Evolutionary conservation across 78 protist genomes (phyloP), one percentile per base, ranked within the genome.

Genomic region (Planoprotostelium fungivorum): DNA sequence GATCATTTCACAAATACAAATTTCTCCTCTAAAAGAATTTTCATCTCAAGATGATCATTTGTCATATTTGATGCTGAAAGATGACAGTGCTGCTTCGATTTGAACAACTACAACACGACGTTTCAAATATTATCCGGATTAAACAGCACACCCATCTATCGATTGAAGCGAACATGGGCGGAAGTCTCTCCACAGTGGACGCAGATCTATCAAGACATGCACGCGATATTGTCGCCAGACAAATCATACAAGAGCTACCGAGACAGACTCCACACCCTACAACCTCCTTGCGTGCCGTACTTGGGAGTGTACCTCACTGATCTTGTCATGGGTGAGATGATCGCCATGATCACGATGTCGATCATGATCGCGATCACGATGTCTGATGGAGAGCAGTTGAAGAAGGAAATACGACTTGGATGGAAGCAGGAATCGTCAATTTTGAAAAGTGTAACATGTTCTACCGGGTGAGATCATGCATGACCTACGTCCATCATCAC

Each of bases 261-360:
- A 34, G 94, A 92, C 51, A 89, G 87, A 23, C 39, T 92, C n/a
- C 94, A 92, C 25, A 88, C 90, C 9, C 86, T 84, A 35, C 86
- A 86, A 83, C 84, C 92, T 35, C 93, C 93, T 0, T 88, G 91
- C 63, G 0, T 89, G 10, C 93, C 92, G 84, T 93, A 83, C 38
- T 31, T 89, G 0, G 95, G 95, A 86, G 92, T 93, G 10, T 89
- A 93, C 85, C 89, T 93, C 84, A 93, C 95, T 1, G 95, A 93
- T 87, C 73, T 93, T 16, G 73, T 51, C 31, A 51, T 51, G 73
- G 73, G 73, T 51, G 73, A 51, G 73, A 25, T n/a, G n/a, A n/a
- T n/a, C n/a, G n/a, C n/a, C n/a, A n/a, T n/a, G n/a, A n/a, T n/a
- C n/a, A n/a, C n/a, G n/a, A n/a, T n/a, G n/a, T n/a, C n/a, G n/a